Percentiles rank a stretch among this genome's conserved stretches.
These are phyloP conservation scores for Cryptococcus wingfieldii DNA, from an alignment of 1,284 basidiomycete genomes.

Conservation along the genomic window DNA sequence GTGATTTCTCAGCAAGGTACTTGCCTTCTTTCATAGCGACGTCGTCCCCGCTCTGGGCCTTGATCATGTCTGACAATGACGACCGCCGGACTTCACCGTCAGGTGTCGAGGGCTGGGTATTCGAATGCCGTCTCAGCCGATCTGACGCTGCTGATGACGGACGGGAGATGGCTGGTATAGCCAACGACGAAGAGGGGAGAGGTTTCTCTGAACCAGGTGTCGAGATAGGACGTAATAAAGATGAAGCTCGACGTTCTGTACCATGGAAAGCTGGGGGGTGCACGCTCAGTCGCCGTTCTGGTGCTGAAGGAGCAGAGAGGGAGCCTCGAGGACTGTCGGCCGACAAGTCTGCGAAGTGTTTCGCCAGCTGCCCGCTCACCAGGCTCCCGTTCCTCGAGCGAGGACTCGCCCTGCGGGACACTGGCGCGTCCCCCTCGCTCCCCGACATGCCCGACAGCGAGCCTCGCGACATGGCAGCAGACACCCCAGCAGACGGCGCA, in stretches of 20 bases:
- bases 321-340: slow-evolving; percentile 15
- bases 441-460: slow-evolving; percentile 21
- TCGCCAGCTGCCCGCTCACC: slow-evolving; percentile 35
- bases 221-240: slow-evolving; percentile 5
- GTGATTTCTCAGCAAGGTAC: neutral
- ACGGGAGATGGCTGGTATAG: neutral
- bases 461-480: slow-evolving; percentile 20
- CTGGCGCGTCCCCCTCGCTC: neutral
- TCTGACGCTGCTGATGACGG: slow-evolving; percentile 10
- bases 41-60: slow-evolving; percentile 36
- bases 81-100: slow-evolving; percentile 19
- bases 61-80: slow-evolving; percentile 41
- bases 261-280: neutral
- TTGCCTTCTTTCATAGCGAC: slow-evolving; percentile 21
- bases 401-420: slow-evolving; percentile 8
- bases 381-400: slow-evolving; percentile 32
- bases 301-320: neutral
- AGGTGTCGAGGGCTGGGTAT: slow-evolving; percentile 26
- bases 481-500: slow-evolving; percentile 15
- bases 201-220: slow-evolving; percentile 3
- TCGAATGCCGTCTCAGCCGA: slow-evolving; percentile 10
- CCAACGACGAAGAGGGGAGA: slow-evolving; percentile 1
- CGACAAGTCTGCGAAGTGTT: slow-evolving; percentile 38
- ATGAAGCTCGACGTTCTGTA: slow-evolving; percentile 4
- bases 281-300: slow-evolving; percentile 17